Evolutionary conservation across 208 protist species (phyloP), one percentile per base, ranked within the genome.

Genomic region (Sergeia podlipaevii): DNA sequence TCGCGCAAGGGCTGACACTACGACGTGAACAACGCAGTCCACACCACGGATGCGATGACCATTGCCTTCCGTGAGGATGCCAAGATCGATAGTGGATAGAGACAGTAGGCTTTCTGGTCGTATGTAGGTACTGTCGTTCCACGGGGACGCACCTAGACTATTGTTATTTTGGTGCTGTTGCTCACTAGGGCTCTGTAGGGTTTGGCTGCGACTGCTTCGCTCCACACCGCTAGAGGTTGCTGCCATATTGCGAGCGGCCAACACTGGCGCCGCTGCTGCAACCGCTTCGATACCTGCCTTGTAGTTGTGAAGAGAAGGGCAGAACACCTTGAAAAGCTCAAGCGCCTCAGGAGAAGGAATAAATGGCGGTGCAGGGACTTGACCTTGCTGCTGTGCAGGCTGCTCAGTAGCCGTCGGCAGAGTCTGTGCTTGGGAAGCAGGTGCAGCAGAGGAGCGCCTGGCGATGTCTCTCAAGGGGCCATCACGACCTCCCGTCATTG

Each of bases 161-260:
- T 17, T 45, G 10, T 15, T 17, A 5, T 6, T 45, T 15, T 45
- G 39, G n/a, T 45, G 39, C 39, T 20, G 33, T 38, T 10, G 11
- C 11, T 10, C 17, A 26, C 24, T 5, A 21, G 39, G 39, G 39
- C 10, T 6, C 7, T 45, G 39, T 5, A 5, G 39, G 39, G 10
- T 5, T 6, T 8, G 5, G 39, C 8, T 6, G 17, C 39, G 17
- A 21, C 39, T 45, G 39, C 39, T n/a, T n/a, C n/a, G n/a, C n/a
- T n/a, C n/a, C n/a, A n/a, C n/a, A n/a, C n/a, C n/a, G n/a, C n/a
- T n/a, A n/a, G n/a, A n/a, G n/a, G n/a, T n/a, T n/a, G n/a, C n/a
- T n/a, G n/a, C n/a, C n/a, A n/a, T n/a, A n/a, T n/a, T n/a, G 8
- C 39, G 39, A 20, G 39, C 39, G 39, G 39, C 39, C 39, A 45